These are phyloP conservation scores for Lentinula sp. DNA, from an alignment of 768 basidiomycete genomes.

Conservation along the genomic window DNA sequence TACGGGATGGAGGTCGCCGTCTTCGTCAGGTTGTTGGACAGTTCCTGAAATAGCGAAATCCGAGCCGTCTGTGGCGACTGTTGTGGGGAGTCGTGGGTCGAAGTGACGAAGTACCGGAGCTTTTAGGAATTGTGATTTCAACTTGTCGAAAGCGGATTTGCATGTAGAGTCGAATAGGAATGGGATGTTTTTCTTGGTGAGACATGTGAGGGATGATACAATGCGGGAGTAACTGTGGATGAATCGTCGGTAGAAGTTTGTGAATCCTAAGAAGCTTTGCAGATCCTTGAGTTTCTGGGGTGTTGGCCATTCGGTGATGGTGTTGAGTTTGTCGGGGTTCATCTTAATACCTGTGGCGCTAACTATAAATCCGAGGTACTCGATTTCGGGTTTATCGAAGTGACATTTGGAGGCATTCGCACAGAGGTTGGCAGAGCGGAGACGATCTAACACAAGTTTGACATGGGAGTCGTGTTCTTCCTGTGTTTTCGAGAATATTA, in stretches of 20 bases:
- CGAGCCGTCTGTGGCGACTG: conserved; percentile 1
- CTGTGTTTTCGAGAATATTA: too few relatives aligned
- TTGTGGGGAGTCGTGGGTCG: conserved; percentile 13
- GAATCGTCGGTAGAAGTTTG: too few relatives aligned
- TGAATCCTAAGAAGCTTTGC: too few relatives aligned
- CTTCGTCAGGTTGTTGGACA: conserved; percentile 8
- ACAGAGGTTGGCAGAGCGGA: background rate
- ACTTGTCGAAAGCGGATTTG: conserved; percentile 15
- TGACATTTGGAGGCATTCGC: background rate
- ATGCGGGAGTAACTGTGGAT: conserved; percentile 17
- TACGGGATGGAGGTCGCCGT: conserved; percentile 20
- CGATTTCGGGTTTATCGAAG: background rate
- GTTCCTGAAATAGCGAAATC: too few relatives aligned
- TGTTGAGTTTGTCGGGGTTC: too few relatives aligned
- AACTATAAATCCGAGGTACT: background rate
- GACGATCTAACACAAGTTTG: background rate
- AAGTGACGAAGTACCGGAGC: conserved; percentile 24
- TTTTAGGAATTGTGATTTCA: conserved; percentile 15
- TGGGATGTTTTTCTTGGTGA: conserved; percentile 6
- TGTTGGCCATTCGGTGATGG: too few relatives aligned
- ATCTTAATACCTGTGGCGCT: background rate
- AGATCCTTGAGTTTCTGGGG: too few relatives aligned
- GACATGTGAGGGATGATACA: conserved; percentile 21
- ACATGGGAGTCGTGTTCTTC: too few relatives aligned
- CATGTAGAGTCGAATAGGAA: too few relatives aligned